These are phyloP conservation scores for Pseudomassariella vexata DNA, from an alignment of 2,329 filamentous ascomycete genomes.

Conservation along the genomic window DNA sequence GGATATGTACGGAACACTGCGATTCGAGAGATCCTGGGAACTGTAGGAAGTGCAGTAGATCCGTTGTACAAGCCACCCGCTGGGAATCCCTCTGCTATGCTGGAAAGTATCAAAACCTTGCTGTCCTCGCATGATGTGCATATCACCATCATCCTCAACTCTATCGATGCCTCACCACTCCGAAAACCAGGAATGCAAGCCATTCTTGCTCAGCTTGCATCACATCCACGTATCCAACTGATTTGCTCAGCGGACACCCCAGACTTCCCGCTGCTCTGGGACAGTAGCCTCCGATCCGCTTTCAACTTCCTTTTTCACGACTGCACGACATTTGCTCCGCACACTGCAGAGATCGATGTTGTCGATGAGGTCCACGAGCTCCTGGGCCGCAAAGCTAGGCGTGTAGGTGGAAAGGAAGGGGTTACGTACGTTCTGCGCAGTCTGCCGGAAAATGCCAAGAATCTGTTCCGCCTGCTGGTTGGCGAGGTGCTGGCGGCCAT, in stretches of 20 bases:
- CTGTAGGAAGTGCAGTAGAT: constrained; percentile 59
- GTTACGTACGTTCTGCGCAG: constrained; percentile 86
- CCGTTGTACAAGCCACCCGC: constrained; percentile 43
- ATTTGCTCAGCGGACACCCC: constrained; percentile 82
- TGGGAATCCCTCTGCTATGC: constrained; percentile 62
- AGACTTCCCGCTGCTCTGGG: constrained; percentile 84
- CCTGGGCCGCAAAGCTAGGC: constrained; percentile 71
- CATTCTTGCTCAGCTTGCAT: constrained; percentile 69
- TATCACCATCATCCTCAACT: constrained; percentile 74
- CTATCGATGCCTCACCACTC: constrained; percentile 73
- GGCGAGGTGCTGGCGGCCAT: constrained; percentile 73
- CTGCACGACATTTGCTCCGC: constrained; percentile 80
- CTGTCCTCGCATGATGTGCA: constrained; percentile 45
- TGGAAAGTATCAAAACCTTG: constrained; percentile 58
- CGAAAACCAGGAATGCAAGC: constrained; percentile 66
- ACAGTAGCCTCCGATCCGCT: constrained; percentile 73
- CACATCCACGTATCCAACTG: constrained; percentile 66
- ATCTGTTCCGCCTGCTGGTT: constrained; percentile 77
- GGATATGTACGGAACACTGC: constrained; percentile 68
- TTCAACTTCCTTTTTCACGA: constrained; percentile 92
- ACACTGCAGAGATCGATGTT: constrained; percentile 68
- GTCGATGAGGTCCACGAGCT: constrained; percentile 89
- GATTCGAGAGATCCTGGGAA: constrained; percentile 63
- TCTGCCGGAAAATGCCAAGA: constrained; percentile 86
- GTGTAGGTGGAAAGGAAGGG: constrained; percentile 83